Evolutionary conservation across 2,329 filamentous ascomycete species (phyloP), one percentile per base, ranked within the genome.

Genomic region (Diaporthe sp.): DNA sequence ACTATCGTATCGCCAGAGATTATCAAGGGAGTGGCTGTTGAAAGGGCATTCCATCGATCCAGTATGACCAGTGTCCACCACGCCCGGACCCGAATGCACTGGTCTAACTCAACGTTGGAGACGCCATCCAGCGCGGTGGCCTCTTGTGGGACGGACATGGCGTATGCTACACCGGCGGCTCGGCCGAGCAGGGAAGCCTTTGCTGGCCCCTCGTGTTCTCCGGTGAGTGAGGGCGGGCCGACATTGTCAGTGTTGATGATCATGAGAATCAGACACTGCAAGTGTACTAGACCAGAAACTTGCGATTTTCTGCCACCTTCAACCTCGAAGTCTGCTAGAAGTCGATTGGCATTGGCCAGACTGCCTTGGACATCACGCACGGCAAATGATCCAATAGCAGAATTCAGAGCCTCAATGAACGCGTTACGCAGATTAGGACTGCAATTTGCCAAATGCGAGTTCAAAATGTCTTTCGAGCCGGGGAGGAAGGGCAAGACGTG

Each of bases 61-160:
- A 95, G 88, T 77, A 93, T 88, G 61, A 94, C 89, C 47, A 95
- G 85, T 20, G 91, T 90, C 91, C 92, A 94, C 93, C 93, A 95
- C 25, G 92, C 89, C 58, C 92, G 89, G 70, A 92, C 86, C 2
- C 89, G 88, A 5, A 94, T 85, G 25, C 90, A 90, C 68, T 92
- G 90, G 60, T 92, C 90, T 28, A 89, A 89, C 80, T 94, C 91
- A 3, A 85, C 80, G 71, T 92, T 90, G 13, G 85, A 82, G 7
- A 89, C 87, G 6, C 84, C 82, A 71, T 87, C 86, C 61, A 86
- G 73, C 15, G 76, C 77, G 53, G 80, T 74, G 68, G 86, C 83
- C 76, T 86, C 76, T 47, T 82, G 81, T 4, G 82, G 79, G 70
- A 87, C 80, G 74, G 90, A 91, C 85, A 94, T 88, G 20, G 88